Percentiles rank a stretch among this genome's conserved stretches.
Evolutionary conservation across 768 basidiomycete species (phyloP).

Genomic region (Tulasnella sp.): DNA sequence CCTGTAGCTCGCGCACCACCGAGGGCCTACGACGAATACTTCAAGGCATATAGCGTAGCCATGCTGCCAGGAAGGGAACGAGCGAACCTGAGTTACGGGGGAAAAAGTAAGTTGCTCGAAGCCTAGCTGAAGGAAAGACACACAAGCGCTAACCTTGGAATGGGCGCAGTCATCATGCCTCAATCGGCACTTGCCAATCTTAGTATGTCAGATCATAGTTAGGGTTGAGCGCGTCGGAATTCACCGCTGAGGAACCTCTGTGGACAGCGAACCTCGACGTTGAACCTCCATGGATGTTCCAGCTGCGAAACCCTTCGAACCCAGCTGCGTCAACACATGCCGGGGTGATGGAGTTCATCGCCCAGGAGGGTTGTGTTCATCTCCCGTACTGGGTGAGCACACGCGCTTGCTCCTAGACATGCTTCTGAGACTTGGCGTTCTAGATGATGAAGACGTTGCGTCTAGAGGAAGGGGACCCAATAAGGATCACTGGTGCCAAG

Average conservation of each 20-base stretch:
- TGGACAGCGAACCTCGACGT: constrained; percentile 62
- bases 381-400: constrained; percentile 75
- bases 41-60: constrained; percentile 90
- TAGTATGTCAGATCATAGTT: constrained; percentile 30
- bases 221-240: background rate
- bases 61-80: constrained; percentile 81
- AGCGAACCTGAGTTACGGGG: constrained; percentile 90
- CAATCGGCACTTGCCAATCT: constrained; percentile 86
- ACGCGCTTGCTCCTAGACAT: background rate
- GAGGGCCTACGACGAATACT: constrained; percentile 79
- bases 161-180: constrained; percentile 81
- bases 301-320: constrained; percentile 82
- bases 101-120: constrained; percentile 64
- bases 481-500: constrained; percentile 80
- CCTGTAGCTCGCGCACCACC: constrained; percentile 33
- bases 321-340: constrained; percentile 81
- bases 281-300: constrained; percentile 91
- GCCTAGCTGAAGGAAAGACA: background rate
- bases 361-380: constrained; percentile 90
- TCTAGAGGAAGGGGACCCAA: constrained; percentile 87
- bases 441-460: constrained; percentile 95
- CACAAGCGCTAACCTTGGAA: background rate
- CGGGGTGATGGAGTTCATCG: constrained; percentile 98
- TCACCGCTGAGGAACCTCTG: background rate
- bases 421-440: too few relatives aligned